Evolutionary conservation across 1,284 basidiomycete species (phyloP).

Genomic region (Pyrrhoderma noxium): DNA sequence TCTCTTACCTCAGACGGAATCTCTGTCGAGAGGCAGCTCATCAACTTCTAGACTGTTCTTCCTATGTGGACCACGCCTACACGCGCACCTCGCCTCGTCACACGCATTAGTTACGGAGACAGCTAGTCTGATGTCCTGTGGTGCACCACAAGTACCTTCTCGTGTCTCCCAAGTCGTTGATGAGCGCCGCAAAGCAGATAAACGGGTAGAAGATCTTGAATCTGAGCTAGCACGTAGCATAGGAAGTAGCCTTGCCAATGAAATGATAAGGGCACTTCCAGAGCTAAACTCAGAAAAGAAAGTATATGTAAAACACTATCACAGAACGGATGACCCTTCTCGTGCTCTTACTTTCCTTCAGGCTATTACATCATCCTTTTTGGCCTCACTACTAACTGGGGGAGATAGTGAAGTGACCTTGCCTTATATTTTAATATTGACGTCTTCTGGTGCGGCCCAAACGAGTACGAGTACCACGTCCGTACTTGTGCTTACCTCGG

Average conservation of each 20-base stretch:
- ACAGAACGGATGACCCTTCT: conserved; percentile 53
- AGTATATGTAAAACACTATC: conserved; percentile 41
- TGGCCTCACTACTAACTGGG: conserved; percentile 19
- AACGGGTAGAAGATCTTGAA: conserved; percentile 58
- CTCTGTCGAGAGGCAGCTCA: conserved; percentile 48
- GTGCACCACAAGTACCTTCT: conserved; percentile 53
- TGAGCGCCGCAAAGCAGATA: conserved; percentile 54
- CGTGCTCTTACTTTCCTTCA: conserved; percentile 58
- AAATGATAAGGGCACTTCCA: conserved; percentile 22
- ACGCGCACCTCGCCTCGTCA: conserved; percentile 49
- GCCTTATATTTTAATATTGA: conserved; percentile 48
- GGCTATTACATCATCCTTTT: conserved; percentile 44
- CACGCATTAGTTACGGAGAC: conserved; percentile 49
- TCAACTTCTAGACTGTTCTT: conserved; percentile 73
- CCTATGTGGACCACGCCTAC: conserved; percentile 69
- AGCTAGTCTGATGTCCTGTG: conserved; percentile 58
- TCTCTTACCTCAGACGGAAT: conserved; percentile 57
- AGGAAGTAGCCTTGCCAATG: conserved; percentile 37
- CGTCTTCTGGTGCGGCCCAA: conserved; percentile 54
- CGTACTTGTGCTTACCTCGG: conserved; percentile 52
- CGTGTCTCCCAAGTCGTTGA: conserved; percentile 65
- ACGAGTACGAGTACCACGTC: conserved; percentile 40
- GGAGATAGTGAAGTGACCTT: conserved; percentile 24
- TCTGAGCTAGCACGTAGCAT: conserved; percentile 58
- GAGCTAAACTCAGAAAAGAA: conserved; percentile 20